Evolutionary conservation across 2,329 filamentous ascomycete genomes (phyloP).

Genomic region (Talaromyces sp.): DNA sequence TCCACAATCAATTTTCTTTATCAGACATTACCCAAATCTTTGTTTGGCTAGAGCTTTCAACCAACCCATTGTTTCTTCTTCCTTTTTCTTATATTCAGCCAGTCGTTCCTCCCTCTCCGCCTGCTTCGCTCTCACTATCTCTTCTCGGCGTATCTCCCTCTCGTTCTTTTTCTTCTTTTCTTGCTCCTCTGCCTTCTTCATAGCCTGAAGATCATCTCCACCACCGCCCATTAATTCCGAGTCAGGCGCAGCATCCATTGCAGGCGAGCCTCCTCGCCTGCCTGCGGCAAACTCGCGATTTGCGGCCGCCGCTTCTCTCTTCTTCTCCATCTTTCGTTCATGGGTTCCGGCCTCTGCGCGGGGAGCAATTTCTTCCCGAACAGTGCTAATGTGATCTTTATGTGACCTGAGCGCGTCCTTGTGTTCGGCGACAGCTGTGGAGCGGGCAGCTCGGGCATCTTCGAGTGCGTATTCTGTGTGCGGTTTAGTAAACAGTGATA

Average conservation of each 20-base stretch:
- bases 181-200: conserved; percentile 61
- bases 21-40: conserved; percentile 60
- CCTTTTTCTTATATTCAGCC: conserved; percentile 65
- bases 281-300: conserved; percentile 65
- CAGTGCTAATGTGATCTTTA: conserved; percentile 25
- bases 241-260: conserved; percentile 60
- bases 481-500: background rate
- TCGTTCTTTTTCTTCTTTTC: conserved; percentile 74
- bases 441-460: conserved; percentile 23
- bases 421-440: conserved; percentile 27
- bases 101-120: conserved; percentile 78
- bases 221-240: conserved; percentile 69
- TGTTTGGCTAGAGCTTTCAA: conserved; percentile 72
- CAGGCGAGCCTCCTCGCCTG: conserved; percentile 57
- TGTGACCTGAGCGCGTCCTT: conserved; percentile 50
- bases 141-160: conserved; percentile 75
- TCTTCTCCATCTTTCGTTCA: conserved; percentile 84
- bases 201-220: conserved; percentile 54
- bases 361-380: conserved; percentile 69
- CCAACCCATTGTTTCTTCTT: conserved; percentile 79
- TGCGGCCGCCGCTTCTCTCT: conserved; percentile 63
- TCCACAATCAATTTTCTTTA: background rate
- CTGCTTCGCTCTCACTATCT: conserved; percentile 66
- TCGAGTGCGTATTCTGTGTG: conserved; percentile 25
- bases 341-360: conserved; percentile 77